Percentiles rank a stretch among this genome's conserved stretches.
Conservation (phyloP, 108 stramenopile genomes). For the Pinguiococcus pyrenoidosus region DNA sequence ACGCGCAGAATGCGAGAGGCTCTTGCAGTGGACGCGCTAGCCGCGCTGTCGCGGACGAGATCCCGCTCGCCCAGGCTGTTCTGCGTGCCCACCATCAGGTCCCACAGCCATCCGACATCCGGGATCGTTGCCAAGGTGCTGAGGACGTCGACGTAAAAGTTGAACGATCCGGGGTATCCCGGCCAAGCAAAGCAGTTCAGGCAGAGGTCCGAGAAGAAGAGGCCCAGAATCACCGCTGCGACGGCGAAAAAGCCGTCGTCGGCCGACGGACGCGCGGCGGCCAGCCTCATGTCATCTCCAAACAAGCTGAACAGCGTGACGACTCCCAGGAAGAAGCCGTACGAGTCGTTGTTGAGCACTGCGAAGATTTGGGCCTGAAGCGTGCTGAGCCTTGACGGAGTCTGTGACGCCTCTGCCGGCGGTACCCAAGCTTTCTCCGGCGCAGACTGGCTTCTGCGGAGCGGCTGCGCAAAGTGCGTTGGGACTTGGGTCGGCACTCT, state of each 20-base stretch:
- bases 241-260: slow-evolving; percentile 37
- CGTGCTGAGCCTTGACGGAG: too few relatives aligned
- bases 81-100: slow-evolving; percentile 24
- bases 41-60: slow-evolving; percentile 37
- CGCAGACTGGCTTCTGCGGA: too few relatives aligned
- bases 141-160: slow-evolving; percentile 57
- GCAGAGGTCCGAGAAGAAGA: slow-evolving; percentile 42
- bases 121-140: slow-evolving; percentile 43
- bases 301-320: slow-evolving; percentile 48
- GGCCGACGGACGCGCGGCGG: slow-evolving; percentile 20
- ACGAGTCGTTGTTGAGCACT: background rate
- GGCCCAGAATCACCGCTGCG: slow-evolving; percentile 33
- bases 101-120: slow-evolving; percentile 29
- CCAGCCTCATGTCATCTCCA: slow-evolving; percentile 37
- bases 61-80: slow-evolving; percentile 39
- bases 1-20: slow-evolving; percentile 39
- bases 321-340: slow-evolving; percentile 40
- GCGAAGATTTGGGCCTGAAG: too few relatives aligned
- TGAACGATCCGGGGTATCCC: slow-evolving; percentile 39
- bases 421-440: too few relatives aligned
- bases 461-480: too few relatives aligned
- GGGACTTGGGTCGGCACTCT: too few relatives aligned
- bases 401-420: too few relatives aligned
- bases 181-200: slow-evolving; percentile 17
- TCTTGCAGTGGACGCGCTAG: slow-evolving; percentile 17